Conservation (phyloP, 2,329 filamentous ascomycete species). For the Fusarium marasasianum region DNA sequence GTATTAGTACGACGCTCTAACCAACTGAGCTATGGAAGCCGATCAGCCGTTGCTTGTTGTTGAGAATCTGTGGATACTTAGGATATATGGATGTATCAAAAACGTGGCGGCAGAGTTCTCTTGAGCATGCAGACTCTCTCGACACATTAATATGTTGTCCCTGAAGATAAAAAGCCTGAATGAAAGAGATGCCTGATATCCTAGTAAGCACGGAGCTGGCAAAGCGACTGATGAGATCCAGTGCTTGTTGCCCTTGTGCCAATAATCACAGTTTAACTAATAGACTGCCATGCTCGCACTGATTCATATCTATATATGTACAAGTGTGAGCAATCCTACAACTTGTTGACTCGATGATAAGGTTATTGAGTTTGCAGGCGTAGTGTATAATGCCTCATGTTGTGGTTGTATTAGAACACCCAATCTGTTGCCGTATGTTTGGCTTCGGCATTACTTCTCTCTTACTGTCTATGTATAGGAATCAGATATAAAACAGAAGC, state of each 20-base stretch:
- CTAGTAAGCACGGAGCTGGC: neutral
- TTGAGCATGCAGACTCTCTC: no score
- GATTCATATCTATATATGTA: neutral
- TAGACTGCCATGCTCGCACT: neutral
- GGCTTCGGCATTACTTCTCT: neutral
- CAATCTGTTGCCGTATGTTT: neutral
- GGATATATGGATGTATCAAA: fast-evolving
- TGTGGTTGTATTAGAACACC: neutral
- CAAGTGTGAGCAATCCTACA: neutral
- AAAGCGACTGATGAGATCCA: neutral
- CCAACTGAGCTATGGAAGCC: constrained; percentile 45
- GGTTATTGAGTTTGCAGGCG: neutral
- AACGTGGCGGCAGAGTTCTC: neutral
- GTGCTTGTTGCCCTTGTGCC: neutral
- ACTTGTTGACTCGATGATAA: neutral
- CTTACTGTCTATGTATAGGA: neutral
- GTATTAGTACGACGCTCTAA: constrained; percentile 45
- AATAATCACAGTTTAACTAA: neutral
- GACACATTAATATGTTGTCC: neutral
- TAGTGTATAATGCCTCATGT: neutral
- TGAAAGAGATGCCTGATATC: neutral
- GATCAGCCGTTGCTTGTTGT: constrained; percentile 24
- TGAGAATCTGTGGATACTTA: fast-evolving
- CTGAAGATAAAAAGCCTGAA: neutral
- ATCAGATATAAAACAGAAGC: neutral